These are phyloP conservation scores for Platanthera guangdongensis DNA, from an alignment of 106 monocot species.

Conservation along the genomic window DNA sequence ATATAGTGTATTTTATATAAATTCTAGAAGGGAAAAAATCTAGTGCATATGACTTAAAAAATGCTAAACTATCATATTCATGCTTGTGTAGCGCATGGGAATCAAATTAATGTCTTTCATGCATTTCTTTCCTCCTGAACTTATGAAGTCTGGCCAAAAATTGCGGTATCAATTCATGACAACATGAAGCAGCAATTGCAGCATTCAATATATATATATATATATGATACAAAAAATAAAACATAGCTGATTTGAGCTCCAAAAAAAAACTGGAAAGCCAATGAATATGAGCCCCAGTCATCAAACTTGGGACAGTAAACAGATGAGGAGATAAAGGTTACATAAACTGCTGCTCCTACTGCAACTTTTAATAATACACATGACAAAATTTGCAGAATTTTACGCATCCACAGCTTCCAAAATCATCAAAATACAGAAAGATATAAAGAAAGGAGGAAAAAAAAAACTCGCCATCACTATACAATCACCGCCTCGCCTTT, in stretches of 20 bases:
- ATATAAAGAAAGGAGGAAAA: too few relatives aligned
- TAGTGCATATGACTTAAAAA: too few relatives aligned
- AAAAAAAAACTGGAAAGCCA: not conserved
- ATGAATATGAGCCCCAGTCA: not conserved
- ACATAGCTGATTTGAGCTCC: not conserved
- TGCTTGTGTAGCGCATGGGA: too few relatives aligned
- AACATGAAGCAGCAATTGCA: not conserved
- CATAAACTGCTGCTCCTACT: not conserved
- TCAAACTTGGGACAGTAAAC: not conserved
- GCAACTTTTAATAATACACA: constrained; percentile 1
- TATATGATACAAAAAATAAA: not conserved
- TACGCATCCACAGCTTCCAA: not conserved
- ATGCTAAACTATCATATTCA: too few relatives aligned
- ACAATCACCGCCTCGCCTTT: not conserved
- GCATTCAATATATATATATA: not conserved
- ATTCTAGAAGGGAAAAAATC: too few relatives aligned
- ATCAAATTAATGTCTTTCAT: too few relatives aligned
- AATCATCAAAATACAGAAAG: not conserved
- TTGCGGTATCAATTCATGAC: too few relatives aligned
- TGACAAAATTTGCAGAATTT: not conserved
- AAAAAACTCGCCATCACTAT: not conserved
- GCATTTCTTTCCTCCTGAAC: too few relatives aligned
- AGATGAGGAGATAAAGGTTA: not conserved
- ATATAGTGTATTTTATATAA: too few relatives aligned
- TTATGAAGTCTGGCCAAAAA: too few relatives aligned